These are phyloP conservation scores for Neofusicoccum parvum DNA, from an alignment of 2,329 filamentous ascomycete species.

Conservation along the genomic window DNA sequence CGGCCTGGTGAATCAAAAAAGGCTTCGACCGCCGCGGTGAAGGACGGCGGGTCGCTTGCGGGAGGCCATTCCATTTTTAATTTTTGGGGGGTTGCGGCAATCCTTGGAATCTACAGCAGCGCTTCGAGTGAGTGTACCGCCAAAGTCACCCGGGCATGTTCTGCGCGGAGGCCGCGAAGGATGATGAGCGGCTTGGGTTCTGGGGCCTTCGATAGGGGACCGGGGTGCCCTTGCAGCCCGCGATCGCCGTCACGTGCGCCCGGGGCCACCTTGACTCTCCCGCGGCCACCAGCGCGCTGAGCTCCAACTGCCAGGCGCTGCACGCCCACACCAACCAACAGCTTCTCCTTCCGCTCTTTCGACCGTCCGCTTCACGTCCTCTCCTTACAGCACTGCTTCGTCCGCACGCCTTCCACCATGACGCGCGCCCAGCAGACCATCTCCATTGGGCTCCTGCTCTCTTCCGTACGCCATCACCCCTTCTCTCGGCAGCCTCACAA, in stretches of 20 bases:
- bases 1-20: slow-evolving; percentile 16
- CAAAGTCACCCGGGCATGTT: background rate
- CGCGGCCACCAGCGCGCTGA: background rate
- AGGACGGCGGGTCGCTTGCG: background rate
- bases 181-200: background rate
- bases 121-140: no score
- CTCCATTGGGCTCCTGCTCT: slow-evolving; percentile 82
- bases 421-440: slow-evolving; percentile 93
- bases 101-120: background rate
- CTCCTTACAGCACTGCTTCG: background rate
- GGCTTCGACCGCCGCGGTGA: background rate
- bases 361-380: background rate
- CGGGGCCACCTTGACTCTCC: slow-evolving; percentile 12
- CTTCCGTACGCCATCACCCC: slow-evolving; percentile 66
- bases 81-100: no score
- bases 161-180: no score
- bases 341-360: slow-evolving; percentile 11
- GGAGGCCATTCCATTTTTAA: slow-evolving; percentile 17
- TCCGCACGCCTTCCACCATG: slow-evolving; percentile 56
- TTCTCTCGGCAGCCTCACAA: slow-evolving; percentile 10
- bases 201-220: slow-evolving; percentile 18
- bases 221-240: background rate
- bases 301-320: background rate
- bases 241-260: slow-evolving; percentile 4
- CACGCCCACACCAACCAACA: background rate